Evolutionary conservation across 495 filamentous ascomycete genomes (phyloP).

Genomic region (Lasiosphaeris hirsuta): DNA sequence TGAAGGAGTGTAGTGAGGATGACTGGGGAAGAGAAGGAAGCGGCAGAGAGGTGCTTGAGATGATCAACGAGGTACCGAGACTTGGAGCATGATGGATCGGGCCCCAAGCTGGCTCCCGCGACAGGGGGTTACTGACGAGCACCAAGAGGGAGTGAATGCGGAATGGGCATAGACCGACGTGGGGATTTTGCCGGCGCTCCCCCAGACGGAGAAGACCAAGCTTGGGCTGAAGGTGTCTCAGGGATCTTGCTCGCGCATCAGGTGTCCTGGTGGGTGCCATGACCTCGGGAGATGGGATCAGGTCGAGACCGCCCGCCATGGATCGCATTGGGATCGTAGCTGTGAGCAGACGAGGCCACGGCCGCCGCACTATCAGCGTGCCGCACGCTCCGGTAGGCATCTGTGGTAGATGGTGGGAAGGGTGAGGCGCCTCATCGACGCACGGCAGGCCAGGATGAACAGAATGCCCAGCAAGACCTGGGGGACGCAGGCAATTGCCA

Average conservation of each 20-base stretch:
- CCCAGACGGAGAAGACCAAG: conserved; percentile 21
- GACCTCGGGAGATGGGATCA: conserved; percentile 5
- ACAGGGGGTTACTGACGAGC: conserved; percentile 20
- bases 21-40: conserved; percentile 14
- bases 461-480: not conserved
- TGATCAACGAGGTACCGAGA: conserved; percentile 20
- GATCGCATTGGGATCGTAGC: conserved; percentile 13
- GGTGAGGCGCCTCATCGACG: conserved; percentile 21
- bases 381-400: conserved; percentile 15
- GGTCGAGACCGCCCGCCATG: not conserved
- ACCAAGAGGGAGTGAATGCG: not conserved
- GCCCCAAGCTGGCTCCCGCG: conserved; percentile 21
- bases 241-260: conserved; percentile 15
- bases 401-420: not conserved
- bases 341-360: conserved; percentile 2
- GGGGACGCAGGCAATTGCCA: not conserved
- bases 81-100: conserved; percentile 24
- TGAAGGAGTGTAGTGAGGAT: conserved; percentile 5
- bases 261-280: conserved; percentile 11
- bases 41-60: conserved; percentile 28
- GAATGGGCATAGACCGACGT: conserved; percentile 14
- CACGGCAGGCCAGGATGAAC: conserved; percentile 10
- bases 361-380: not conserved
- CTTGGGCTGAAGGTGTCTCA: conserved; percentile 19
- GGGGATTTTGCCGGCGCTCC: conserved; percentile 20